phyloP scores from a whole-genome alignment of 2,329 filamentous ascomycete species.

The Trichoderma sp. region DNA sequence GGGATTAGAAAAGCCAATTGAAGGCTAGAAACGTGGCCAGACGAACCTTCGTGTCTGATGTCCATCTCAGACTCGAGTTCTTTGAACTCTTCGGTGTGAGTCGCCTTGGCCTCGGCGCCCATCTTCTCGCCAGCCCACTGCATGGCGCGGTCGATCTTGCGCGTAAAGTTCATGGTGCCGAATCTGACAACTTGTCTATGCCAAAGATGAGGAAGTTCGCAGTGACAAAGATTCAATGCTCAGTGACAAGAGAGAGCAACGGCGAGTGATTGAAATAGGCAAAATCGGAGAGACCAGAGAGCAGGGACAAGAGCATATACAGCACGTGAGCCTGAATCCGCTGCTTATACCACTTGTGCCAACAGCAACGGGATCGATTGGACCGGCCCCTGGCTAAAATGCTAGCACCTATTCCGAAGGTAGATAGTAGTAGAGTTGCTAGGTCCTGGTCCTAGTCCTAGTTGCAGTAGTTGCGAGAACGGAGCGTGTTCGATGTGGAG shows the following conservation, averaged over 20 bases:
- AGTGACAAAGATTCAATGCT: not conserved
- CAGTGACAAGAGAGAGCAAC: not conserved
- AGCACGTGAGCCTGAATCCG: not conserved
- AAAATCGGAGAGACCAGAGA: not conserved
- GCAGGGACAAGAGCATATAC: not conserved
- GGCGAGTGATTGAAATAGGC: not conserved
- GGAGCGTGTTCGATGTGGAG: not conserved
- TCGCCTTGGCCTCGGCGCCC: slow-evolving; percentile 85
- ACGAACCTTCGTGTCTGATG: slow-evolving; percentile 78
- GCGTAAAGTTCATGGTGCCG: slow-evolving; percentile 56
- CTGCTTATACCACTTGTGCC: not conserved
- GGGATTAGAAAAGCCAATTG: not conserved
- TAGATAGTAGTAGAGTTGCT: not conserved
- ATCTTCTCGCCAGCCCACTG: slow-evolving; percentile 98
- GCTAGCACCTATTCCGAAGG: not conserved
- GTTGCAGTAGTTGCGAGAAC: not conserved
- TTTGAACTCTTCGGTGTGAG: slow-evolving; percentile 87
- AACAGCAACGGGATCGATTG: not conserved
- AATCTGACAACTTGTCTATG: not conserved
- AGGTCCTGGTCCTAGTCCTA: not conserved
- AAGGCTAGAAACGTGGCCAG: not conserved
- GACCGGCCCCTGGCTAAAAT: slow-evolving; percentile 2
- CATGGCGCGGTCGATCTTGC: slow-evolving; percentile 92
- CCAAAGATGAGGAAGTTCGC: not conserved
- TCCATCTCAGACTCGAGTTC: slow-evolving; percentile 86